Conservation (phyloP, 176 grass and related monocot genomes). For the Oryza punctata region DNA sequence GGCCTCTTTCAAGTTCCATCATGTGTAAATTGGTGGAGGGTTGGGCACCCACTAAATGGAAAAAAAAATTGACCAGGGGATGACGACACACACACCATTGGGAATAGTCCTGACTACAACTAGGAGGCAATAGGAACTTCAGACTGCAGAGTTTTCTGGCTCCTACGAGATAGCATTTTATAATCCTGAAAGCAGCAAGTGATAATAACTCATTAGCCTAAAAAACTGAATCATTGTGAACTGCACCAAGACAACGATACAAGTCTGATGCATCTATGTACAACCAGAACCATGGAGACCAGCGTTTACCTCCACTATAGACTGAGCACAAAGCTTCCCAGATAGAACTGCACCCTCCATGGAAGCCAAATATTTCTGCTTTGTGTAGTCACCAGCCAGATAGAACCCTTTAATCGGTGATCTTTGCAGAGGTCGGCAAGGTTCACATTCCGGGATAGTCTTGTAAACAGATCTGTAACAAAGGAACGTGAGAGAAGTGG, state of each 20-base stretch:
- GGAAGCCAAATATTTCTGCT: slow-evolving; percentile 96
- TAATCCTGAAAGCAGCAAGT: slow-evolving; percentile 62
- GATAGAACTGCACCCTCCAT: slow-evolving; percentile 96
- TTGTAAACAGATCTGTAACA: slow-evolving; percentile 92
- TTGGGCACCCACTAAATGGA: not conserved
- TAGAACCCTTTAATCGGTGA: slow-evolving; percentile 95
- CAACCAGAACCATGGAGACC: not conserved
- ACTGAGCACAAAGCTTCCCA: slow-evolving; percentile 85
- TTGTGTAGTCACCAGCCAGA: slow-evolving; percentile 90
- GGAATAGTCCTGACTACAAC: slow-evolving; percentile 11
- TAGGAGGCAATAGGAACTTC: slow-evolving; percentile 51
- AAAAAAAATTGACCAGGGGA: slow-evolving; percentile 18
- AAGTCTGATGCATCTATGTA: not conserved
- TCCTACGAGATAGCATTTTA: slow-evolving; percentile 49
- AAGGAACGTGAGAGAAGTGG: not conserved
- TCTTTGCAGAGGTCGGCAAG: slow-evolving; percentile 81
- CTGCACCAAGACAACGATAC: not conserved
- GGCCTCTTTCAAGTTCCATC: slow-evolving; percentile 7
- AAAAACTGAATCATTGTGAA: not conserved
- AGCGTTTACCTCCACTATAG: slow-evolving; percentile 71
- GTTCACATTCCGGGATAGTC: slow-evolving; percentile 84
- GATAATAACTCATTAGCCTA: not conserved
- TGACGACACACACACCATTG: not conserved
- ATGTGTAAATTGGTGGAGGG: not conserved
- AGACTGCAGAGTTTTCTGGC: slow-evolving; percentile 36